phyloP scores from a whole-genome alignment of 2,329 filamentous ascomycete species.

The Pyrenochaeta sp. region DNA sequence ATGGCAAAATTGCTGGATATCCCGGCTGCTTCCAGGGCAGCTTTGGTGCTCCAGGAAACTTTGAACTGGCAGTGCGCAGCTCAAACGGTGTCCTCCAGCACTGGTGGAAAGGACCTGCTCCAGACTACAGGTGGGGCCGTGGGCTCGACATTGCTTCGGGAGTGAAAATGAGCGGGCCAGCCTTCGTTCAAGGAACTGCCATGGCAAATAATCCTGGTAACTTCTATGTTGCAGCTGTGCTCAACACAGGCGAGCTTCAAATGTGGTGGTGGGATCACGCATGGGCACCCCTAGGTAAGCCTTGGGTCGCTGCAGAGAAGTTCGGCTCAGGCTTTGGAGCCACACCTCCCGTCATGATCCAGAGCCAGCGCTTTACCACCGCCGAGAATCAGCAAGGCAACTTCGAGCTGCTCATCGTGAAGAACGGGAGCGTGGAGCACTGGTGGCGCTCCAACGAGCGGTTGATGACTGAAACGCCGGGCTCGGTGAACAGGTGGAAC shows the following conservation, averaged over 20 bases:
- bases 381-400: slow-evolving; percentile 1
- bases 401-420: slow-evolving; percentile 7
- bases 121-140: neutral
- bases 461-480: neutral
- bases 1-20: neutral
- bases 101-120: neutral
- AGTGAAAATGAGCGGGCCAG: neutral
- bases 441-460: slow-evolving; percentile 1
- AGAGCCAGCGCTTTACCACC: slow-evolving; percentile 1
- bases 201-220: neutral
- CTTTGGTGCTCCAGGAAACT: no score
- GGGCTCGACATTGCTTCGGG: neutral
- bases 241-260: neutral
- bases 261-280: slow-evolving; percentile 1
- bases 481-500: neutral
- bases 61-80: neutral
- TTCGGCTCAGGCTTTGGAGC: slow-evolving; percentile 2
- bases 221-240: slow-evolving; percentile 4
- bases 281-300: neutral
- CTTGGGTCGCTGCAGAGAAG: slow-evolving; percentile 1
- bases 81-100: neutral
- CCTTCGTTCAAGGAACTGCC: neutral
- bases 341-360: slow-evolving; percentile 10
- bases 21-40: neutral
- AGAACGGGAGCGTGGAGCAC: slow-evolving; percentile 4